These are phyloP conservation scores for Hexamita inflata DNA, from an alignment of 208 protist species.

Conservation along the genomic window DNA sequence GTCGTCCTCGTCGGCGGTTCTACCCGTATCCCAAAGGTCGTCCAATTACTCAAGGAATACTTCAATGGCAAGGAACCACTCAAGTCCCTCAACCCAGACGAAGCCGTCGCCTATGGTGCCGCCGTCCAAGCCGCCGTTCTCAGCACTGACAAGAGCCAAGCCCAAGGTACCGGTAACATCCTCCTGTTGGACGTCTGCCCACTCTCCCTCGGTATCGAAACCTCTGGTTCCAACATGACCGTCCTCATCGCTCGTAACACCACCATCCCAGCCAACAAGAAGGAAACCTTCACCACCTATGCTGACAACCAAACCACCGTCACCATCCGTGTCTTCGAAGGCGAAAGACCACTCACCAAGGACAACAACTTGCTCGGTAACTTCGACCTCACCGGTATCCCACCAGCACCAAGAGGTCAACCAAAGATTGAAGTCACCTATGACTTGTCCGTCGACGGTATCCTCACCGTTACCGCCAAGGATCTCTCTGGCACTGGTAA, in stretches of 20 bases:
- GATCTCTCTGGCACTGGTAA: constrained; percentile 73
- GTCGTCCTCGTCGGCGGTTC: constrained; percentile 44
- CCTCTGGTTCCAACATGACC: constrained; percentile 80
- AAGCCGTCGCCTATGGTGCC: constrained; percentile 41
- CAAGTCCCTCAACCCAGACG: constrained; percentile 45
- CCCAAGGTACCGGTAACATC: no score
- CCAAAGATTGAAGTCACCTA: constrained; percentile 80
- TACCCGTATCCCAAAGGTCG: constrained; percentile 38
- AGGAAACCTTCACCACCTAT: constrained; percentile 72
- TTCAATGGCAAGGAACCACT: constrained; percentile 36
- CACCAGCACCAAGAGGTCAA: constrained; percentile 51
- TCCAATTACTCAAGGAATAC: constrained; percentile 20
- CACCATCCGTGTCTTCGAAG: constrained; percentile 83
- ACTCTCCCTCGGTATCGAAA: constrained; percentile 90
- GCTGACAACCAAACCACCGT: constrained; percentile 69
- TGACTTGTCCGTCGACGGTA: constrained; percentile 83
- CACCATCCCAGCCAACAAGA: constrained; percentile 38
- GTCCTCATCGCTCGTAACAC: constrained; percentile 39
- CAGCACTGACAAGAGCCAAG: constrained; percentile 59
- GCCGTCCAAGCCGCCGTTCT: constrained; percentile 36
- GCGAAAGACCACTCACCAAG: constrained; percentile 86
- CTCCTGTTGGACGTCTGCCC: constrained; percentile 91
- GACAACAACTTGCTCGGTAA: constrained; percentile 86
- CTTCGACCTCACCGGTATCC: constrained; percentile 86
- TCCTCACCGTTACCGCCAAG: constrained; percentile 80